Percentiles rank a stretch among this genome's conserved stretches.
Evolutionary conservation across 2,329 filamentous ascomycete genomes (phyloP).

Genomic region (Eutypa lata): DNA sequence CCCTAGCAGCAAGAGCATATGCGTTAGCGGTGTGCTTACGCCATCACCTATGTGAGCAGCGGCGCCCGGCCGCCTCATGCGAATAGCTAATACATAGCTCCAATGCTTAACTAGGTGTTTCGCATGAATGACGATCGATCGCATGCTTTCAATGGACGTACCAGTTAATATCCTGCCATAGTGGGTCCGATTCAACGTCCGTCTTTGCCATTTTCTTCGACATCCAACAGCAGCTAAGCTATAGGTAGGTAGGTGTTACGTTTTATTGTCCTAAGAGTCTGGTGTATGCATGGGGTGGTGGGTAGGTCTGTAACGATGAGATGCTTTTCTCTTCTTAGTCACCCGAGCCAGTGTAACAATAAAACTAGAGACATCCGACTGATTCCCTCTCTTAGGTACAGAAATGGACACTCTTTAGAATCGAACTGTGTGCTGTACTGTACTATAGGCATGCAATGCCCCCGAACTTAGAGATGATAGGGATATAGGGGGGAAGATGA

Average conservation of each 20-base stretch:
- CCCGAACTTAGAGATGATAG: too few species aligned
- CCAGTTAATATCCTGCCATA: conserved; percentile 77
- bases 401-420: too few species aligned
- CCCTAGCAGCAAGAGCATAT: conserved; percentile 42
- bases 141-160: conserved; percentile 39
- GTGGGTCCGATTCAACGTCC: conserved; percentile 53
- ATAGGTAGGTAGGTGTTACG: conserved; percentile 17
- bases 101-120: background rate
- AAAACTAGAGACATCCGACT: background rate
- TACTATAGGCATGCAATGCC: too few species aligned
- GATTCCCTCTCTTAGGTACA: background rate
- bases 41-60: conserved; percentile 5
- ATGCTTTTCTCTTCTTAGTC: background rate
- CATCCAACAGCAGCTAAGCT: conserved; percentile 4
- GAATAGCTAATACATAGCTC: too few species aligned
- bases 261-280: background rate
- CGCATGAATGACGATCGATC: background rate
- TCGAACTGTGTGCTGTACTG: too few species aligned
- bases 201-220: conserved; percentile 32
- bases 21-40: conserved; percentile 19
- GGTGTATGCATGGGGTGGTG: background rate
- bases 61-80: too few species aligned
- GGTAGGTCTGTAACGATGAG: background rate
- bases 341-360: conserved; percentile 13
- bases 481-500: too few species aligned